Conservation (phyloP, 2,329 filamentous ascomycete species). For the Monascus ruber region DNA sequence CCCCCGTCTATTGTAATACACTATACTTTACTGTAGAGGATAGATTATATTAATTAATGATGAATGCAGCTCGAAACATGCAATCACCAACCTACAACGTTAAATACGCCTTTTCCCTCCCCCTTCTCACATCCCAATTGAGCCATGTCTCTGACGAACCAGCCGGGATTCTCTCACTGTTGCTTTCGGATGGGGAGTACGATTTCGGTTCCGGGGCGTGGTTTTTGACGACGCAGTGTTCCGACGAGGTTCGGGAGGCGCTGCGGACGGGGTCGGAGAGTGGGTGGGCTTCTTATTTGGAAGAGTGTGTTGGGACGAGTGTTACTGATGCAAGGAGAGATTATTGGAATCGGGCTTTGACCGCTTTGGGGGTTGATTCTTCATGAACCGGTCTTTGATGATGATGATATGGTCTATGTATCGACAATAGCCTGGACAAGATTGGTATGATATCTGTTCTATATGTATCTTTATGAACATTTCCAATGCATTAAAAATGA, state of each 20-base stretch:
- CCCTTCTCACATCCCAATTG: slow-evolving; percentile 29
- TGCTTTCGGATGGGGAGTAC: slow-evolving; percentile 37
- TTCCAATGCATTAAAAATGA: neutral
- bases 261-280: slow-evolving; percentile 37
- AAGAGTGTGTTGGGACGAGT: slow-evolving; percentile 41
- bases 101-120: slow-evolving; percentile 41
- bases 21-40: neutral
- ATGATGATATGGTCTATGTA: neutral
- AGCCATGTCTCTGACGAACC: slow-evolving; percentile 25
- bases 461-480: no score
- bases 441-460: no score
- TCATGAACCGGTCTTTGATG: neutral
- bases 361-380: slow-evolving; percentile 24
- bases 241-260: slow-evolving; percentile 27
- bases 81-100: slow-evolving; percentile 45
- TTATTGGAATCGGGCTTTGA: slow-evolving; percentile 40
- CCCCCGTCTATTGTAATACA: slow-evolving; percentile 1
- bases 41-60: no score
- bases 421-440: neutral
- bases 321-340: slow-evolving; percentile 34
- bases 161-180: slow-evolving; percentile 37
- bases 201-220: slow-evolving; percentile 51
- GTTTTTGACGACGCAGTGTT: slow-evolving; percentile 49
- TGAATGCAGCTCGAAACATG: slow-evolving; percentile 46
- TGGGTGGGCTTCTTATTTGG: slow-evolving; percentile 45